Conservation (phyloP, 805 yeast species). For the Starmerella apis region DNA sequence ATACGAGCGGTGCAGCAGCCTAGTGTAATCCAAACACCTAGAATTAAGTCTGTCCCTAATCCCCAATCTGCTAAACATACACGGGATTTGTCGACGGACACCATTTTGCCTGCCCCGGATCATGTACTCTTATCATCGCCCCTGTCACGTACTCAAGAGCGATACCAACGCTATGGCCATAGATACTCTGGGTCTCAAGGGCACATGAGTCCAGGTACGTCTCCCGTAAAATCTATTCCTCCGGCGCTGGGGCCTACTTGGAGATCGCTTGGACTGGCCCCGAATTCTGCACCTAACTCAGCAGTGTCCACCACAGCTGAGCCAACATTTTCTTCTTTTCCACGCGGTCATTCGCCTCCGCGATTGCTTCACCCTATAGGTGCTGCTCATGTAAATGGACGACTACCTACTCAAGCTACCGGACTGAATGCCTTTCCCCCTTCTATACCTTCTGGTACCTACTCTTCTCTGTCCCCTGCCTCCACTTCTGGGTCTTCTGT, state of each 20-base stretch:
- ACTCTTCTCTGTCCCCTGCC: background rate
- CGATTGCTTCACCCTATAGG: background rate
- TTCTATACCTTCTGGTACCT: background rate
- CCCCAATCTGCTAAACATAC: too few species aligned
- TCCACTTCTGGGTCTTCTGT: background rate
- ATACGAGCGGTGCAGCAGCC: too few species aligned
- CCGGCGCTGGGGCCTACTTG: background rate
- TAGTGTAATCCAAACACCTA: too few species aligned
- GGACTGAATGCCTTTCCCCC: too few species aligned
- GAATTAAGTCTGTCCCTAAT: too few species aligned
- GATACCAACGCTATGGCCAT: constrained; percentile 16
- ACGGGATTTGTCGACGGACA: background rate
- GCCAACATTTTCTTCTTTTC: background rate
- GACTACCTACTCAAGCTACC: background rate
- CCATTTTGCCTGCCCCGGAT: background rate
- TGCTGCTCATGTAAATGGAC: background rate
- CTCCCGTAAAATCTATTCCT: background rate
- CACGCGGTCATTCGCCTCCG: background rate
- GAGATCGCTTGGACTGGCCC: background rate
- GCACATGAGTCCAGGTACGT: background rate
- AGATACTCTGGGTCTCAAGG: constrained; percentile 1
- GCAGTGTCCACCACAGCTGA: background rate
- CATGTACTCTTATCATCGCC: background rate
- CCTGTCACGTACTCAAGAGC: constrained; percentile 7
- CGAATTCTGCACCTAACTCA: background rate